Evolutionary conservation across 1,284 basidiomycete genomes (phyloP), one percentile per base, ranked within the genome.

Genomic region (Malassezia restricta): DNA sequence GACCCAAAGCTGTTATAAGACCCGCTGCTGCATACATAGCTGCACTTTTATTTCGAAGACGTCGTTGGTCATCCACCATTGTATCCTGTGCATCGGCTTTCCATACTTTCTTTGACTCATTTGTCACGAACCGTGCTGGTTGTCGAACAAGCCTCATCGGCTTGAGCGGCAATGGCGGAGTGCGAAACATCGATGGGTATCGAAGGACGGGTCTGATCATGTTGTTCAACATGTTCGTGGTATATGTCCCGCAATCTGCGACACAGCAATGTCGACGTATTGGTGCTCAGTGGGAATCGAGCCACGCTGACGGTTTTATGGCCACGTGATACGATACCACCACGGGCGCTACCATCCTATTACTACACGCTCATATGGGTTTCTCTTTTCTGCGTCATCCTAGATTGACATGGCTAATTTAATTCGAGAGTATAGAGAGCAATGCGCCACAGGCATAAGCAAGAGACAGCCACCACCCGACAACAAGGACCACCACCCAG

Each of bases 1-100:
- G 79, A 6, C 92, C 92, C 1, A 87, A 75, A 0, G 83, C 84
- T 27, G 86, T 68, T 29, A 95, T 76, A 51, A 96, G 42, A 8
- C 12, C 53, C 1, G 53, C 28, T 24, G 53, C 43, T 12, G 48
- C 20, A 39, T 55, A 55, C 47, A 55, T 43, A 5, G 38, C 47
- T 11, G 40, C 32, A 28, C 47, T 55, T 35, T 46, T 47, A 33
- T 55, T 55, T 6, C 40, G 27, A 31, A 32, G 46, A 15, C 46
- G 40, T 5, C 44, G 4, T 37, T n/a, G 15, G 44, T 17, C 7
- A 35, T 35, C 31, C 33, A 30, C 8, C 27, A 20, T 8, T 32
- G 30, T 32, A 35, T 44, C 33, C 30, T 12, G 37, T 43, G 17
- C 35, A 29, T n/a, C 20, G 20, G 20, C 20, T 24, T 24, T 24